phyloP scores from a whole-genome alignment of 768 basidiomycete genomes.

The Amanita fuliginea region DNA sequence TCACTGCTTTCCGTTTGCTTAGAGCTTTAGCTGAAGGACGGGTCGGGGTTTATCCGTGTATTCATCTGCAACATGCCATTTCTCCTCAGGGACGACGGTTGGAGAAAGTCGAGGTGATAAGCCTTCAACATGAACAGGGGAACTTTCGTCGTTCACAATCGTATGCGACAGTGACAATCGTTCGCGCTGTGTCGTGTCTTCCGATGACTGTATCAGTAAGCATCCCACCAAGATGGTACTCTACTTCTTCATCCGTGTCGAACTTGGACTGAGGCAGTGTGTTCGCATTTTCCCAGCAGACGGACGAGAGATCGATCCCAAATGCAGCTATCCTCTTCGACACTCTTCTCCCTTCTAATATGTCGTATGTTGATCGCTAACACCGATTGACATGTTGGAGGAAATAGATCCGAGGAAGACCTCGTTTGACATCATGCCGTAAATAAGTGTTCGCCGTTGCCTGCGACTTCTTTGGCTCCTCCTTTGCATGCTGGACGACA shows the following conservation, averaged over 20 bases:
- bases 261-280: constrained; percentile 2
- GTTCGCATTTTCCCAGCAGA: background rate
- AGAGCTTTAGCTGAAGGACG: constrained; percentile 21
- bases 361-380: constrained; percentile 8
- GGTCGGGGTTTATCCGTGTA: background rate
- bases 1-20: constrained; percentile 19
- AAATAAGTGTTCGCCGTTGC: background rate
- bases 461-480: background rate
- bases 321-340: background rate
- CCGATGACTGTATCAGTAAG: background rate
- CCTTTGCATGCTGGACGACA: background rate
- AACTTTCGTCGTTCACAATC: background rate
- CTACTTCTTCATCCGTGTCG: background rate
- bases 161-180: background rate
- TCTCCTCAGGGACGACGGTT: background rate
- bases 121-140: background rate
- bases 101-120: background rate
- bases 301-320: background rate
- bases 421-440: background rate
- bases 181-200: background rate
- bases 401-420: background rate
- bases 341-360: background rate
- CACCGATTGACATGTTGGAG: background rate
- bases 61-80: background rate
- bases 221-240: constrained; percentile 5